phyloP scores from a whole-genome alignment of 495 filamentous ascomycete genomes.

The Glarea lozoyensis region DNA sequence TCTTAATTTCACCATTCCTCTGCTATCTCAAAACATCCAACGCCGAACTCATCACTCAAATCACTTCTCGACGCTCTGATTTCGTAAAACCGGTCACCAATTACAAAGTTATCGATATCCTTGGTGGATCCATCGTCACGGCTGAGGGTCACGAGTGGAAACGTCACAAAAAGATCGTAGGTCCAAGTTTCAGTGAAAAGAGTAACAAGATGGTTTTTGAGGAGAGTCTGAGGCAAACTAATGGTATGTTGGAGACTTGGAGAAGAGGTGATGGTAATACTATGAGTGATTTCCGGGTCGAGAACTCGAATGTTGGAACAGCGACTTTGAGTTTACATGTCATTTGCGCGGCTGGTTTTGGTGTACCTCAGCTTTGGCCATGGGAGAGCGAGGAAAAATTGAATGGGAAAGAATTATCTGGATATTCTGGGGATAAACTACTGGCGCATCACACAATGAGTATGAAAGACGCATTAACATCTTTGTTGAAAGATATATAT shows the following conservation, averaged over 20 bases:
- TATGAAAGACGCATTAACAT: constrained; percentile 29
- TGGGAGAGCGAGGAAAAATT: constrained; percentile 32
- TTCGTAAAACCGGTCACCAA: constrained; percentile 57
- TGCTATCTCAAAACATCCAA: constrained; percentile 40
- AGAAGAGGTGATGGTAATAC: constrained; percentile 2
- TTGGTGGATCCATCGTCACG: constrained; percentile 55
- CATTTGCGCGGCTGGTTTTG: constrained; percentile 20
- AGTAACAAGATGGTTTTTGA: constrained; percentile 50
- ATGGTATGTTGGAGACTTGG: constrained; percentile 10
- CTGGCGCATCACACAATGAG: constrained; percentile 47
- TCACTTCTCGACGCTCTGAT: constrained; percentile 49
- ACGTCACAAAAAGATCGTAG: constrained; percentile 59
- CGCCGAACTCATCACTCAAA: constrained; percentile 49
- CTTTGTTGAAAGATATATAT: constrained; percentile 38
- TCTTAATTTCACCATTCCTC: constrained; percentile 25
- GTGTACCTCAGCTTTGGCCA: constrained; percentile 46
- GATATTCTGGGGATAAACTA: constrained; percentile 17
- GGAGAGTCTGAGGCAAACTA: constrained; percentile 14
- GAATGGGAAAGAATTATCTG: constrained; percentile 31
- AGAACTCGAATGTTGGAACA: constrained; percentile 9
- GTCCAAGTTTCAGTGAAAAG: constrained; percentile 60
- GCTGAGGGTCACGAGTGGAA: constrained; percentile 56
- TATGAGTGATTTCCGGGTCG: constrained; percentile 5
- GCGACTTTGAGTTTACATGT: constrained; percentile 15
- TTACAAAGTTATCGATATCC: constrained; percentile 50